Conservation (phyloP, 108 stramenopile genomes). For the Cylindrotheca fusiformis region DNA sequence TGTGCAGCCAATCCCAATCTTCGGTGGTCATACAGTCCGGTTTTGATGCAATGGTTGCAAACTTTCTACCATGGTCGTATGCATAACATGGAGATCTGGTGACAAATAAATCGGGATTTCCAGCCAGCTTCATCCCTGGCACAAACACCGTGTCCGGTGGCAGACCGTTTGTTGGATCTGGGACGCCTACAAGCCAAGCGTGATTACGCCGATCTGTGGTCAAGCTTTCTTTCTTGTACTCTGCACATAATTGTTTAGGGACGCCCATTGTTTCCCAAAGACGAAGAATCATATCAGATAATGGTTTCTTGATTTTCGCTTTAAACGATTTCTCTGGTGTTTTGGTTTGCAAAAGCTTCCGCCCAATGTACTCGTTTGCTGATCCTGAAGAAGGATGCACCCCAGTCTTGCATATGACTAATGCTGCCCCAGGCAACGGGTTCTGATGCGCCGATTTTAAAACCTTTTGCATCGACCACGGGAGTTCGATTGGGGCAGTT, state of each 20-base stretch:
- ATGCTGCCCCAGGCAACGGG: not conserved
- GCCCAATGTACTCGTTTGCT: conserved; percentile 12
- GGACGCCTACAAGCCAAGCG: conserved; percentile 42
- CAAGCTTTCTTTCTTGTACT: conserved; percentile 3
- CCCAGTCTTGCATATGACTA: conserved; percentile 13
- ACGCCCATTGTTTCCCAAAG: conserved; percentile 29
- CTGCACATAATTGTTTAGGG: not conserved
- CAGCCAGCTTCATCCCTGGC: conserved; percentile 24
- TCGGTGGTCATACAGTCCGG: conserved; percentile 42
- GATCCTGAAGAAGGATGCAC: conserved; percentile 9
- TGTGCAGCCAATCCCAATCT: conserved; percentile 40
- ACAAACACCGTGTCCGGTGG: conserved; percentile 46
- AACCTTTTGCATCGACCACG: conserved; percentile 52
- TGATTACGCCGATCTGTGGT: conserved; percentile 29
- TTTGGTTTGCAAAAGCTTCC: not conserved
- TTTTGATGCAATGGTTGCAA: conserved; percentile 27
- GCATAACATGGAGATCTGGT: conserved; percentile 41
- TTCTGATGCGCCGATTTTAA: conserved; percentile 20
- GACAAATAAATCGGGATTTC: conserved; percentile 24
- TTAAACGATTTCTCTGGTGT: conserved; percentile 7
- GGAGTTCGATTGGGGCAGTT: conserved; percentile 38
- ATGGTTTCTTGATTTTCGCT: conserved; percentile 13
- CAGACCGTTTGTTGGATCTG: conserved; percentile 44
- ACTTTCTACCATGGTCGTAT: conserved; percentile 32
- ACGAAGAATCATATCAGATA: conserved; percentile 29